Conservation (phyloP, 352 stramenopile genomes). For the Aphanomyces stellatus region DNA sequence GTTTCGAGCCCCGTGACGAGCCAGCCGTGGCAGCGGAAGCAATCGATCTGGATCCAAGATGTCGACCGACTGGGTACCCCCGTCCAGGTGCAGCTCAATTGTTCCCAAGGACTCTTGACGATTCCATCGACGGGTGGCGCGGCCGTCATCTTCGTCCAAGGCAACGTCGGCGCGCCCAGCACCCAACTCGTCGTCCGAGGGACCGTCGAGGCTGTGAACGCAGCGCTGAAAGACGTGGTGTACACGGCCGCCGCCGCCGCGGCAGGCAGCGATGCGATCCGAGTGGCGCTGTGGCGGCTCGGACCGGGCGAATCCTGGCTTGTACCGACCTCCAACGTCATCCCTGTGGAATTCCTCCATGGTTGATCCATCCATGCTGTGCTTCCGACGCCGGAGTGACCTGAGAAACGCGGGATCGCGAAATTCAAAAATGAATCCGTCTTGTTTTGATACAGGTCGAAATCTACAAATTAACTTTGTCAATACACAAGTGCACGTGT, state of each 20-base stretch:
- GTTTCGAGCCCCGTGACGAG: neutral
- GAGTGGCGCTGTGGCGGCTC: neutral
- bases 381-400: too few species aligned
- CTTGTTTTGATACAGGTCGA: too few species aligned
- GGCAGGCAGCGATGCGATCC: neutral
- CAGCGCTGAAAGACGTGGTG: neutral
- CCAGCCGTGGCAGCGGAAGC: neutral
- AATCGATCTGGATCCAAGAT: constrained; percentile 10
- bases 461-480: too few species aligned
- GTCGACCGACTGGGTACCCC: neutral
- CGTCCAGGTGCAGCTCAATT: neutral
- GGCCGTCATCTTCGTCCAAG: neutral
- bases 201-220: neutral
- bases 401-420: too few species aligned
- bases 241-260: neutral
- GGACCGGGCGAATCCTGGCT: neutral
- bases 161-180: neutral
- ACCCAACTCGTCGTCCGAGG: neutral
- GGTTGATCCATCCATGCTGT: too few species aligned
- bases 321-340: neutral
- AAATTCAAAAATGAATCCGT: too few species aligned
- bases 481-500: too few species aligned
- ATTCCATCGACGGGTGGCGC: neutral
- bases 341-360: neutral
- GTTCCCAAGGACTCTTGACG: neutral